Base-by-base conservation (phyloP, 306 rosid genomes). In the Delonix regia region DNA sequence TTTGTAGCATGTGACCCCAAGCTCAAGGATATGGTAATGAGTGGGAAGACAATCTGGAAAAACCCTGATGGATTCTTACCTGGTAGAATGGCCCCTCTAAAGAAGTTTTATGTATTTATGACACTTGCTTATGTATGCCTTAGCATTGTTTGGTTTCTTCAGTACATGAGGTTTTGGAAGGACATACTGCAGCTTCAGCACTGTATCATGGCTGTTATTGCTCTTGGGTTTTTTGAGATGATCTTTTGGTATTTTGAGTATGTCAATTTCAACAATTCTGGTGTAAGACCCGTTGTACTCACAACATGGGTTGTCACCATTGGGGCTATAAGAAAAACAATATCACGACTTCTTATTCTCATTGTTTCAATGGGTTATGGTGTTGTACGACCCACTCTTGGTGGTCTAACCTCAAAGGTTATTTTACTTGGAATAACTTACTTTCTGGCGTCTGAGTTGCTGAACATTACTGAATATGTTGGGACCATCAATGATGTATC, bases 331-430 rank as follows among this genome's bases (percentile, higher is more conserved):
- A 88, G 97, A 75, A 92, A 92, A 89, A 81, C 97, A 53, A 62
- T 95, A 74, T 84, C 94, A 45, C 91, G 97, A 1, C 88, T 95
- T 73, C 97, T 95, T 74, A 88, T 95, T 55, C 97, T 92, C 62
- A 86, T 85, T 49, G 93, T 95, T 82, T 87, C 98, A 28, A 95
- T 95, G 99, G 99, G 99, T 69, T 95, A 95, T 83, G 98, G 99
- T 41, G 99, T 95, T 71, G 97, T 95, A 83, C 87, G 99, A 77
- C 97, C 99, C 39, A 95, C 99, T 49, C 94, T 95, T 60, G 99
- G 99, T 71, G 98, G 99, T 76, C 94, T 95, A 79, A 91, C 99
- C 66, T 90, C 98, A 74, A 92, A 95, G 88, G 99, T 95, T 82
- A 83, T 95, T 83, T 87, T 91, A 68, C 92, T 95, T 70, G 99